Percentiles rank a stretch among this genome's conserved stretches.
phyloP scores from a whole-genome alignment of 2,329 filamentous ascomycete genomes.

The Pseudopyrenochaeta lycopersici region DNA sequence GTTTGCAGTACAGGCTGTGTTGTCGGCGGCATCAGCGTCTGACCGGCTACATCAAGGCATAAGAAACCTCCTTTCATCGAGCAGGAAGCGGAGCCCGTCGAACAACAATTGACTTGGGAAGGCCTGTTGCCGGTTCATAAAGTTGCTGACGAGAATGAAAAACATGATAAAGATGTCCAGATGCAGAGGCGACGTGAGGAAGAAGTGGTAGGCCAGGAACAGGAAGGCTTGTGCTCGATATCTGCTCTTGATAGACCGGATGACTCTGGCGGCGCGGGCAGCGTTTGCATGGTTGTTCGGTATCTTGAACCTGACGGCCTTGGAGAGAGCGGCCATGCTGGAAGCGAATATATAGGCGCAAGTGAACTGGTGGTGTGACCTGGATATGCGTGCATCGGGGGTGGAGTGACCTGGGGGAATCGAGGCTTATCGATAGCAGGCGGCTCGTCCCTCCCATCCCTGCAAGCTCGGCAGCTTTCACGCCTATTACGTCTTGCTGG shows the following conservation, averaged over 20 bases:
- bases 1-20: not conserved
- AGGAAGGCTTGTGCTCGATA: conserved; percentile 43
- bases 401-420: not conserved
- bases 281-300: conserved; percentile 25
- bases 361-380: conserved; percentile 1
- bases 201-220: conserved; percentile 46
- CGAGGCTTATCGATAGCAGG: conserved; percentile 15
- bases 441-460: conserved; percentile 3
- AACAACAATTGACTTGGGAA: conserved; percentile 37
- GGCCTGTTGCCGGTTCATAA: conserved; percentile 43
- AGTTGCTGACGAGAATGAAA: conserved; percentile 48
- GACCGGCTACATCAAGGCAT: conserved; percentile 22
- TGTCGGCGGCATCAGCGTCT: no score
- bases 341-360: not conserved
- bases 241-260: conserved; percentile 39
- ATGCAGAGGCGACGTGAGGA: conserved; percentile 39
- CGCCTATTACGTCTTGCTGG: conserved; percentile 11
- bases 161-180: conserved; percentile 45
- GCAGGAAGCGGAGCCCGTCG: conserved; percentile 36
- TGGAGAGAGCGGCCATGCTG: conserved; percentile 24
- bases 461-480: conserved; percentile 5
- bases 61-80: conserved; percentile 37
- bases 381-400: conserved; percentile 1
- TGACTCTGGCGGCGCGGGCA: conserved; percentile 30
- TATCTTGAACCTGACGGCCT: conserved; percentile 21